Conservation (phyloP, 768 basidiomycete species). For the Mycena vulgaris region DNA sequence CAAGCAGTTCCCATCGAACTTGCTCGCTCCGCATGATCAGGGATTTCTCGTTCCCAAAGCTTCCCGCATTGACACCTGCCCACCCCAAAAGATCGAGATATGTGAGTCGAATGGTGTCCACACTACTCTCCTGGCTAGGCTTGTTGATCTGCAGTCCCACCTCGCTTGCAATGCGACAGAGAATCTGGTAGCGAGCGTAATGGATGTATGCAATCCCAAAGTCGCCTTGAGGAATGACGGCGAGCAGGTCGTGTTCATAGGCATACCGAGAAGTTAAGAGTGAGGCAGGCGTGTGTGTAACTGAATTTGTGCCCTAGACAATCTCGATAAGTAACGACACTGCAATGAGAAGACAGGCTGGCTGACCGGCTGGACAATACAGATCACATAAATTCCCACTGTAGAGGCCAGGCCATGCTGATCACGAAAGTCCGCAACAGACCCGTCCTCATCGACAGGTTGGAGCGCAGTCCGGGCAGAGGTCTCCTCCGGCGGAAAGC, state of each 20-base stretch:
- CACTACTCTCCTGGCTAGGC: neutral
- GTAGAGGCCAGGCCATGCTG: neutral
- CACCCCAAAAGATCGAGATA: neutral
- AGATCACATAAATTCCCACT: neutral
- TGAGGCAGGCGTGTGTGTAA: neutral
- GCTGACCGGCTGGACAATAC: neutral
- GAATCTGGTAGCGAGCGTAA: neutral
- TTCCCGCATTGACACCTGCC: neutral
- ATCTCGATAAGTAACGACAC: neutral
- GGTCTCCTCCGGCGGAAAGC: neutral
- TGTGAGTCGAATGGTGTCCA: neutral
- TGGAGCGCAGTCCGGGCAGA: neutral
- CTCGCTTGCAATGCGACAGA: neutral
- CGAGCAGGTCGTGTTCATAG: neutral
- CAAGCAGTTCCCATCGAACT: neutral
- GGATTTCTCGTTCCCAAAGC: neutral
- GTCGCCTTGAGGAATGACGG: neutral
- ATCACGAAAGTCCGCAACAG: neutral
- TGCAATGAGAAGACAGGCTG: neutral
- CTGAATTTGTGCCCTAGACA: no score
- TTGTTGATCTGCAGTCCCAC: neutral
- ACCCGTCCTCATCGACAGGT: no score
- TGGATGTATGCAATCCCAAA: neutral
- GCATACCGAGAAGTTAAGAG: neutral
- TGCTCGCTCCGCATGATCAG: neutral